Base-by-base conservation (phyloP, 768 basidiomycete species). In the Amyloporia xantha region DNA sequence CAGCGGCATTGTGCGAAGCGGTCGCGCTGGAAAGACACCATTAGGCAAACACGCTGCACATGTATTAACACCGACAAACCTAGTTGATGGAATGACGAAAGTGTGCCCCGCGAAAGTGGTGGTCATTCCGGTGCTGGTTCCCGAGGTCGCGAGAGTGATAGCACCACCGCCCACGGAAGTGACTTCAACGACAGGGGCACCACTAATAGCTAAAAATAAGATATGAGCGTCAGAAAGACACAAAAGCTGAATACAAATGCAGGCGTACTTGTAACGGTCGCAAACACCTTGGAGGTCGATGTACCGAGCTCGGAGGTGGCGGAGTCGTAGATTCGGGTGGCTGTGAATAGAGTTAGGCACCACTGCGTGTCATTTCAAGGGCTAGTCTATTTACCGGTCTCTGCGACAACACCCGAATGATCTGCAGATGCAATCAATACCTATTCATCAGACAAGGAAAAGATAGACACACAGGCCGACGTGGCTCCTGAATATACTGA, bases 101-200 rank as follows among this genome's bases (percentile, higher is more conserved):
- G 44, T 42, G 45, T 56, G 54, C 12, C 59, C 59, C 5, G 52
- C 59, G 41, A 61, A 58, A 19, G 51, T 38, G 19, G 59, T 61
- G 35, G 52, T 53, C 44, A 51, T 43, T 5, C 17, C 42, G 27
- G 26, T 25, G n/a, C 5, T 20, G 35, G 23, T 27, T 13, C 41
- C 33, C 3, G 50, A 44, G 5, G 58, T 59, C 20, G 60, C 60
- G 39, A 62, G 51, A 17, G 61, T 62, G 52, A 60, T 52, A 23
- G 51, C 61, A n/a, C 52, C 27, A 3, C 59, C 61, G 43, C 55
- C 57, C 19, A 60, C 51, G 44, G 52, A 54, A 7, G 55, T 54
- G 2, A 57, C 55, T 48, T 59, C 53, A 23, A 60, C 59, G 38
- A 62, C 37, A 27, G 57, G 55, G 6, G 52, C 49, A 23, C 51